Base-by-base conservation (phyloP, 2,329 filamentous ascomycete genomes). In the Cryphonectria parasitica region DNA sequence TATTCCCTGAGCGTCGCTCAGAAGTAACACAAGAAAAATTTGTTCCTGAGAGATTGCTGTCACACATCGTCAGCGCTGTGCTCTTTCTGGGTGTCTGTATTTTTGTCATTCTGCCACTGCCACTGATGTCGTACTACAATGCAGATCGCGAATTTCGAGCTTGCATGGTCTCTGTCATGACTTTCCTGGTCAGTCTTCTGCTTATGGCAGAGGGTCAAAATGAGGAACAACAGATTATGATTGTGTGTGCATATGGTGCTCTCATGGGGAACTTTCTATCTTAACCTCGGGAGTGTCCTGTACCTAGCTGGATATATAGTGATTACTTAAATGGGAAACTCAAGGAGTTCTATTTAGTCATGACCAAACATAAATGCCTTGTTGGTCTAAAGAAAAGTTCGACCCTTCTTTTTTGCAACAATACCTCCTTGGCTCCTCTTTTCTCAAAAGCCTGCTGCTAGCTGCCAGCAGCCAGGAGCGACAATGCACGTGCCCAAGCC, bases 211-310 rank as follows among this genome's bases (percentile, higher is more conserved):
- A 31, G n/a, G 62, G 63, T 8, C 17, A 25, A 10, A 31, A 61
- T 1, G 68, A 69, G 54, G 68, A 43, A 28, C 52, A 43, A 17
- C 39, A 3, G 5, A 36, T 60, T 34, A 15, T 66, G 19, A 63
- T 69, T 58, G n/a, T 69, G 4, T 61, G 41, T 31, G 68, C 68
- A 8, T 69, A 66, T 25, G 43, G 64, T 66, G 68, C 68, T 15
- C 65, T 49, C 10, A 31, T 61, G 6, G 13, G 62, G 6, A 25
- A 15, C 2, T 45, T 69, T 22, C 15, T 66, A 19, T 61, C 62
- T 13, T 69, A n/a, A n/a, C n/a, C n/a, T n/a, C n/a, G n/a, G n/a
- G 60, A 36, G 13, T 8, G 28, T 15, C 28, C 17, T 31, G 5
- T 22, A 43, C 6, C 45, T n/a, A 49, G 22, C 7, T 49, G 45